phyloP scores from a whole-genome alignment of 495 filamentous ascomycete species.

The Lasiosphaeriaceae sp. region DNA sequence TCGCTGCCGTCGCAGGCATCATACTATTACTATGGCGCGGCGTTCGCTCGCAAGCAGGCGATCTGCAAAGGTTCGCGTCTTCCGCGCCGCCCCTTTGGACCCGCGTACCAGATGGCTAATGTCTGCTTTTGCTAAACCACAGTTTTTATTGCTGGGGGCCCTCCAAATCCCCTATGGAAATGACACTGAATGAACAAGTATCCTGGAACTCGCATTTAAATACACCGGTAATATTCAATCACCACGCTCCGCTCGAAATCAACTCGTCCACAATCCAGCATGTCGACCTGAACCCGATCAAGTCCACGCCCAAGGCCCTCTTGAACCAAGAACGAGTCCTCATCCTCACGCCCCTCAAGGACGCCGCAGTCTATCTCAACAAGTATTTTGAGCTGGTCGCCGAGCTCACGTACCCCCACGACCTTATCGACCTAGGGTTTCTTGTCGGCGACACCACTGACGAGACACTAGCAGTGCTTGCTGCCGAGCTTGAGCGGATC shows the following conservation, averaged over 20 bases:
- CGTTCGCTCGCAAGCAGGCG: conserved; percentile 71
- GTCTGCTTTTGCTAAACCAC: conserved; percentile 8
- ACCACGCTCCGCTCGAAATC: conserved; percentile 79
- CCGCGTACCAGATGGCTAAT: not conserved
- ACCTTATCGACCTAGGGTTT: conserved; percentile 93
- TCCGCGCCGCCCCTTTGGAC: not conserved
- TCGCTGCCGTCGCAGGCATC: conserved; percentile 65
- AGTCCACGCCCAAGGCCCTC: conserved; percentile 72
- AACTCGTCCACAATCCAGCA: conserved; percentile 73
- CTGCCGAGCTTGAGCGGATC: conserved; percentile 79
- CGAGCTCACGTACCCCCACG: conserved; percentile 88
- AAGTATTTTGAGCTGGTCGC: conserved; percentile 93
- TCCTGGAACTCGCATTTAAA: conserved; percentile 84
- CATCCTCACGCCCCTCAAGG: conserved; percentile 88
- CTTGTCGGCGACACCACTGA: conserved; percentile 88
- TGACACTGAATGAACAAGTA: conserved; percentile 83
- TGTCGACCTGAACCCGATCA: conserved; percentile 81
- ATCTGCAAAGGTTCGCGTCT: conserved; percentile 80
- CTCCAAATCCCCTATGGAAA: conserved; percentile 86
- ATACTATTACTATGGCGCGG: conserved; percentile 88
- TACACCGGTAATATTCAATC: conserved; percentile 94
- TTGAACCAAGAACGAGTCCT: conserved; percentile 85
- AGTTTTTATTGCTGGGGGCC: conserved; percentile 99
- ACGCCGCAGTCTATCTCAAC: conserved; percentile 73
- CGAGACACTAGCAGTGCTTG: conserved; percentile 78